Evolutionary conservation across 495 filamentous ascomycete genomes (phyloP), one percentile per base, ranked within the genome.

Genomic region (Penicillium parvum): DNA sequence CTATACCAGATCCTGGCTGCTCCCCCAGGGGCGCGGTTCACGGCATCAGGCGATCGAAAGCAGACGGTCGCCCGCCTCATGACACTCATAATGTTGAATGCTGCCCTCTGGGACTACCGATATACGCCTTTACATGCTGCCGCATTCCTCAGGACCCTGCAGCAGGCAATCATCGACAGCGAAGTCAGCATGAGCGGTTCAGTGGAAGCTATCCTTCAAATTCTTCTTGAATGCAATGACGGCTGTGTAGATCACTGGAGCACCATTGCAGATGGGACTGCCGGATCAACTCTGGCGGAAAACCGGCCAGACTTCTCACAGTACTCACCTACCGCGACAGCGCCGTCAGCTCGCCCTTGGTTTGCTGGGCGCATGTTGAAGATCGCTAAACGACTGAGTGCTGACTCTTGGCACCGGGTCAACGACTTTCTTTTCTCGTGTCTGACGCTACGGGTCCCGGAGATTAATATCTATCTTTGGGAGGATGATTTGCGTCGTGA

Each of bases 291-390:
- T 18, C 4, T 37, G 0, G 23, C 37, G 8, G 52, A 44, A 8
- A 16, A 47, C 4, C 0, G 32, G 1, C 50, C 64, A 0, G 64
- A 69, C 27, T 68, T 57, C 45, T 49, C 52, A 1, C 63, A 65
- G 32, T 68, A 70, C 28, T 60, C 58, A 1, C 40, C 55, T 0
- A 48, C 41, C 1, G 52, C 52, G 9, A 34, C 39, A 10, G 58
- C 61, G 6, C 52, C 59, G 6, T 64, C 49, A 15, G 58, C 55
- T 3, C 57, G 66, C 10, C 68, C 66, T 8, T 72, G 68, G 66
- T 70, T 67, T 28, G 57, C 51, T 1, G 60, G 65, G 3, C 63
- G 65, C 3, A 72, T 72, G 68, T 38, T 72, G 32, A 72, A 70
- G 34, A 53, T 72, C 40, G 65, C 61, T 1, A 69, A 68, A 29